Conservation (phyloP, 176 grass and related monocot species). For the Oryza meyeriana region DNA sequence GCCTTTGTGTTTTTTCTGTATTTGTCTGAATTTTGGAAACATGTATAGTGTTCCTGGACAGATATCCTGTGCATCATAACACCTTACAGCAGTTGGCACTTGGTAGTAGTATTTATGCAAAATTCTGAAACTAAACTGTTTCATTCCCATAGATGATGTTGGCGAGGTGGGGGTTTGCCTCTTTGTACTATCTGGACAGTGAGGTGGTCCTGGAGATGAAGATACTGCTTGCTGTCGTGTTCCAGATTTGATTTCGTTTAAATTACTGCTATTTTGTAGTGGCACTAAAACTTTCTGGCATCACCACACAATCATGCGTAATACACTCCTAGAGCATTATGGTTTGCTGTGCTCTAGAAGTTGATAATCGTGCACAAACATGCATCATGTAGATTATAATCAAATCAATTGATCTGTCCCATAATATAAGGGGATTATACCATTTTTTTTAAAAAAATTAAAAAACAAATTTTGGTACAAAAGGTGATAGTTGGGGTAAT, state of each 20-base stretch:
- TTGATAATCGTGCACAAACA: not conserved
- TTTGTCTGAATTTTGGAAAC: slow-evolving; percentile 37
- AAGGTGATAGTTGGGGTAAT: no score
- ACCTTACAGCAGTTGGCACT: slow-evolving; percentile 24
- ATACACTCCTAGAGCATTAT: not conserved
- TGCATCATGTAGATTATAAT: not conserved
- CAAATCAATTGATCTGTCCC: not conserved
- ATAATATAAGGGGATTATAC: no score
- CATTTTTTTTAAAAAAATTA: no score
- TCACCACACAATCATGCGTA: not conserved
- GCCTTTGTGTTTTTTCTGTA: not conserved
- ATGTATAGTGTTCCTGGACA: slow-evolving; percentile 34
- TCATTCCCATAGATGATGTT: not conserved
- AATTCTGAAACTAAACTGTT: slow-evolving; percentile 13
- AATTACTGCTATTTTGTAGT: not conserved
- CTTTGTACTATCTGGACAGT: not conserved
- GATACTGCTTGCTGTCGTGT: not conserved
- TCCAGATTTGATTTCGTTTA: not conserved
- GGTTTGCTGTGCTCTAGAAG: not conserved
- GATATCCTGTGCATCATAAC: slow-evolving; percentile 4
- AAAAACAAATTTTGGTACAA: no score
- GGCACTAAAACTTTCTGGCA: not conserved
- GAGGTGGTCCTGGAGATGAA: not conserved
- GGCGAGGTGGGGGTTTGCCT: not conserved
- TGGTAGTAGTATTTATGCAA: slow-evolving; percentile 15